Evolutionary conservation across 208 protist genomes (phyloP).

Genomic region (Lotmaria passim): DNA sequence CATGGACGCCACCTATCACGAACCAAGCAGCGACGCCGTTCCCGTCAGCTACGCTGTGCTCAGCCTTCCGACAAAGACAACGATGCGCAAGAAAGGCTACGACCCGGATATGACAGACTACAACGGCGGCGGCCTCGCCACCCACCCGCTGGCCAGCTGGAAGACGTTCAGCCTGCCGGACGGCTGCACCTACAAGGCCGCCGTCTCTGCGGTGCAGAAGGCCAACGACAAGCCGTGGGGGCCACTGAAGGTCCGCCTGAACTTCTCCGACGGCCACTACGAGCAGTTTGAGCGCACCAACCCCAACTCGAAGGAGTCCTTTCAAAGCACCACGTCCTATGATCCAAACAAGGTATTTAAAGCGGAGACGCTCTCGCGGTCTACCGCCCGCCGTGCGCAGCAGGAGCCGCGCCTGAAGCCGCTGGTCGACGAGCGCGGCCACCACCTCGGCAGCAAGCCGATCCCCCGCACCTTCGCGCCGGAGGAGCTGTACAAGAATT

Average conservation of each 20-base stretch:
- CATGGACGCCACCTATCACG: constrained; percentile 61
- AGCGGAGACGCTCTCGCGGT: constrained; percentile 46
- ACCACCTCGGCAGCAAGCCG: constrained; percentile 55
- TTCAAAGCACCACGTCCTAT: constrained; percentile 62
- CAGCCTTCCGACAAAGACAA: constrained; percentile 60
- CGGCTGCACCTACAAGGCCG: constrained; percentile 73
- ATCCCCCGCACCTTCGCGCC: constrained; percentile 74
- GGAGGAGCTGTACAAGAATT: constrained; percentile 76
- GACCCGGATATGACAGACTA: constrained; percentile 55
- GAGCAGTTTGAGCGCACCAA: constrained; percentile 73
- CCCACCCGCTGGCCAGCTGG: constrained; percentile 81
- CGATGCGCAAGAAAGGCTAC: constrained; percentile 79
- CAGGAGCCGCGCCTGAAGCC: constrained; percentile 65
- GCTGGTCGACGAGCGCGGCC: constrained; percentile 61
- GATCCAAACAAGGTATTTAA: constrained; percentile 71
- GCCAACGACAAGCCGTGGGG: constrained; percentile 79
- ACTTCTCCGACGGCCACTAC: constrained; percentile 76
- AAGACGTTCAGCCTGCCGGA: constrained; percentile 56
- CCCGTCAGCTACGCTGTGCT: constrained; percentile 83
- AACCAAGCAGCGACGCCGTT: constrained; percentile 45
- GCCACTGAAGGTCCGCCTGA: constrained; percentile 71
- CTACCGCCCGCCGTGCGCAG: constrained; percentile 34
- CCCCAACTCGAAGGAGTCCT: constrained; percentile 48
- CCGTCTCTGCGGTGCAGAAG: constrained; percentile 63
- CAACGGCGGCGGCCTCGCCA: constrained; percentile 54